These are phyloP conservation scores for Suillus spraguei DNA, from an alignment of 768 basidiomycete species.

Conservation along the genomic window DNA sequence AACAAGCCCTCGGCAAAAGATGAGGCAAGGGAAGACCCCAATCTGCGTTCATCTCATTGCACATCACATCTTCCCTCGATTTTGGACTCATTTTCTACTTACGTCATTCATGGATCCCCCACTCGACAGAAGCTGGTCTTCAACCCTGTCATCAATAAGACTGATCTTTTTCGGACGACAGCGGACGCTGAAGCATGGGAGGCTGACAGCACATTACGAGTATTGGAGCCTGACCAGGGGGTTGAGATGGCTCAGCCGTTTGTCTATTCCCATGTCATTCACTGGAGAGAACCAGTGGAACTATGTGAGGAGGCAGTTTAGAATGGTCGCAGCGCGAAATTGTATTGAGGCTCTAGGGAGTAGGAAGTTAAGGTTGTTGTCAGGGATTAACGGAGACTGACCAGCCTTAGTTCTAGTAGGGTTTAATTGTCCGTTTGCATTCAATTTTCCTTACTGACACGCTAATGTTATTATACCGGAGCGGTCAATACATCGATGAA, in stretches of 20 bases:
- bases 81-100: conserved; percentile 72
- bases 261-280: conserved; percentile 71
- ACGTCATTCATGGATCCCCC: conserved; percentile 82
- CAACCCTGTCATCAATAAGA: conserved; percentile 49
- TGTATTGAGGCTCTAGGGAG: conserved; percentile 72
- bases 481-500: neutral
- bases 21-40: no score
- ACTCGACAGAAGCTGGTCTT: conserved; percentile 77
- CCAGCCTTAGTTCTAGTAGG: neutral
- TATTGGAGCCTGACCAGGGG: conserved; percentile 70
- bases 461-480: neutral
- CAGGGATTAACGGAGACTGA: conserved; percentile 14
- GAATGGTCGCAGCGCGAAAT: conserved; percentile 64
- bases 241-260: conserved; percentile 76
- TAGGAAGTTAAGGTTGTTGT: conserved; percentile 66
- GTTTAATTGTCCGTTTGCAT: no score
- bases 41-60: conserved; percentile 40
- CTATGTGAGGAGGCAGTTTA: conserved; percentile 51
- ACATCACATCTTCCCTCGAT: conserved; percentile 85
- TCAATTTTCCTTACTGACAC: neutral
- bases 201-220: conserved; percentile 10
- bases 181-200: conserved; percentile 19
- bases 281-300: conserved; percentile 68
- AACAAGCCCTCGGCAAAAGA: no score
- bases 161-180: conserved; percentile 30